A percentile compares a stretch with the other conserved stretches of the same genome.
These are phyloP conservation scores for Tolypocladium album DNA, from an alignment of 2,329 filamentous ascomycete species.

Conservation along the genomic window DNA sequence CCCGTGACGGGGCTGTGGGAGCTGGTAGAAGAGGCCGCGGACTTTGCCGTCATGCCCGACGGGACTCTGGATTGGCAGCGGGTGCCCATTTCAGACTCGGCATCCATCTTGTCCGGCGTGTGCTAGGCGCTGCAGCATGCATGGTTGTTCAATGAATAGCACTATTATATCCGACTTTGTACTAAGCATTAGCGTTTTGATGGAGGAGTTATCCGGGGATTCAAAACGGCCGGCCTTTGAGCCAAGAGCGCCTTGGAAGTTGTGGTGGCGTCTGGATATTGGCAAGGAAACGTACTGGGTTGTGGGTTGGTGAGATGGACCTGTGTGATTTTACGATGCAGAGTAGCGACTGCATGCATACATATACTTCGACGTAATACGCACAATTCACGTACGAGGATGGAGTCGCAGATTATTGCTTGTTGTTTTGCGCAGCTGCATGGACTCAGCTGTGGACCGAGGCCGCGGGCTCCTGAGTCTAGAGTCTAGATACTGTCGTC, in stretches of 20 bases:
- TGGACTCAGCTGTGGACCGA: neutral
- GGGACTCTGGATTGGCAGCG: constrained; percentile 22
- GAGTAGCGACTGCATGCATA: neutral
- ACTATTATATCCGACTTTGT: neutral
- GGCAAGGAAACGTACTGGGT: neutral
- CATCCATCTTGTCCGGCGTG: constrained; percentile 18
- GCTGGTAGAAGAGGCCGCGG: constrained; percentile 25
- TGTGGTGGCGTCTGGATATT: neutral
- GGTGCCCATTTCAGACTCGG: constrained; percentile 23
- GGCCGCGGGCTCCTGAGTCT: neutral
- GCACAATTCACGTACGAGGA: neutral
- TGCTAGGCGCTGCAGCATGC: constrained; percentile 5
- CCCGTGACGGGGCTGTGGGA: constrained; percentile 20
- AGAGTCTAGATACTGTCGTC: too few species aligned
- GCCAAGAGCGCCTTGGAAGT: neutral
- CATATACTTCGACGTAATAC: neutral
- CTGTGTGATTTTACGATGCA: neutral
- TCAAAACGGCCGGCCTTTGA: neutral
- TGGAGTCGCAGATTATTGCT: too few species aligned
- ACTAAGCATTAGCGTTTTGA: neutral
- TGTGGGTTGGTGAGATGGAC: neutral
- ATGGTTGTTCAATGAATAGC: neutral
- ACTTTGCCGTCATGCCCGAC: constrained; percentile 16
- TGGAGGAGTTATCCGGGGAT: neutral
- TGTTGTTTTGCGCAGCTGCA: neutral